Evolutionary conservation across 2,329 filamentous ascomycete genomes (phyloP), one percentile per base, ranked within the genome.

Genomic region (Paramyrothecium roridum): DNA sequence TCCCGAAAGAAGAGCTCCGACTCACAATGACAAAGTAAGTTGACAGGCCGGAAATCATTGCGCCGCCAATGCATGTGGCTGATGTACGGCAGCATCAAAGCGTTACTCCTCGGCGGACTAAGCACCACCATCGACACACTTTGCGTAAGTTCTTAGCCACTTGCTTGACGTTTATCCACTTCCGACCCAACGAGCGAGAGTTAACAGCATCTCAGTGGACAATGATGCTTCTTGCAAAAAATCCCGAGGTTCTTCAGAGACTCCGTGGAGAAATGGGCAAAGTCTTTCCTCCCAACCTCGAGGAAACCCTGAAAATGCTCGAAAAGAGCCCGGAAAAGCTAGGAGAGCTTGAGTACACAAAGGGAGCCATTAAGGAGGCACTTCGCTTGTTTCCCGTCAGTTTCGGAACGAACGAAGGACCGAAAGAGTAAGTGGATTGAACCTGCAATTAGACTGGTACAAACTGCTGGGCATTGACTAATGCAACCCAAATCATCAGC

Each of bases 321-420:
- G 65, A 77, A 3, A 66, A 70, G 13, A 65, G 77, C 4, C 76
- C 79, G 1, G 65, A 73, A 30, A 69, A 76, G 6, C 68, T 85
- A 51, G 80, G 79, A 59, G 68, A 75, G 8, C 70, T 86, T 3
- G 69, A 72, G 0, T 85, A 82, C 60, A 80, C 80, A 1, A 70
- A 70, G 3, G 81, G 79, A n/a, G 74, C 83, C 6, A 74, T 83
- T 55, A 81, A 82, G 56, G 83, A 86, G 63, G 70, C 75, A 0
- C 70, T 85, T 1, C 74, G 82, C 2, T 60, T 84, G 17, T 80
- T 76, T 55, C 80, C 81, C 0, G 73, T 80, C 2, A 77, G 57
- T 65, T 72, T 71, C 26, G 71, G 73, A 2, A 65, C 76, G 16
- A 71, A 78, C n/a, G 53, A 59, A 3, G 72, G 70, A 23, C 48